Conservation (phyloP, 2,329 filamentous ascomycete species). For the Hirsutella thompsonii region DNA sequence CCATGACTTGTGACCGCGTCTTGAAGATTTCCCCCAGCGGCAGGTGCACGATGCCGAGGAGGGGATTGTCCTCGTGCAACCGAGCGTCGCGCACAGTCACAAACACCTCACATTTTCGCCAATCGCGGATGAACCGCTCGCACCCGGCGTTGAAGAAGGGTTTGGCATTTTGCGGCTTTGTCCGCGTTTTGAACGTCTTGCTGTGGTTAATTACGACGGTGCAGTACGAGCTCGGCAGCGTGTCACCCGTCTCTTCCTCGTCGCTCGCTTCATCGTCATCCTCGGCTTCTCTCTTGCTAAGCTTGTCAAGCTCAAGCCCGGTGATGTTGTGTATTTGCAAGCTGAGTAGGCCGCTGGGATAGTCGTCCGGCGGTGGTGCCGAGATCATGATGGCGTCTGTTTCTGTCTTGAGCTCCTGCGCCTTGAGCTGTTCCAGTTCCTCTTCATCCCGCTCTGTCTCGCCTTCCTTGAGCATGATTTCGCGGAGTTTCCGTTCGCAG, state of each 20-base stretch:
- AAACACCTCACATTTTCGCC: slow-evolving; percentile 53
- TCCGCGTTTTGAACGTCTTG: slow-evolving; percentile 56
- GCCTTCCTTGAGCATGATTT: slow-evolving; percentile 35
- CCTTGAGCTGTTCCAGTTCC: slow-evolving; percentile 55
- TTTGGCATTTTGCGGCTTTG: slow-evolving; percentile 66
- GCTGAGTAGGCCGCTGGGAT: slow-evolving; percentile 53
- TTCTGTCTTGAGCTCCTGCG: slow-evolving; percentile 48
- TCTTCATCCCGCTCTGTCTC: slow-evolving; percentile 38
- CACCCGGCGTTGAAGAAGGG: slow-evolving; percentile 70
- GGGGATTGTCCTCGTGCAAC: slow-evolving; percentile 54
- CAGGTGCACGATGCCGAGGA: slow-evolving; percentile 59
- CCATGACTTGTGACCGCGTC: slow-evolving; percentile 50
- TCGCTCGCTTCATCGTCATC: slow-evolving; percentile 33
- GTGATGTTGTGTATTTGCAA: slow-evolving; percentile 64
- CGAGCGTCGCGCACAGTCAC: slow-evolving; percentile 54
- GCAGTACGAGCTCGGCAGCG: slow-evolving; percentile 58
- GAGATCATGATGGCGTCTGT: slow-evolving; percentile 55
- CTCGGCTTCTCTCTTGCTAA: slow-evolving; percentile 40
- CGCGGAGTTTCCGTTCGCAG: slow-evolving; percentile 51
- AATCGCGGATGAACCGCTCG: slow-evolving; percentile 59
- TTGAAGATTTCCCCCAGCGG: slow-evolving; percentile 49
- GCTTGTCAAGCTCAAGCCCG: slow-evolving; percentile 47
- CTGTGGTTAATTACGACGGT: slow-evolving; percentile 62
- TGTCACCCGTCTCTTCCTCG: slow-evolving; percentile 49
- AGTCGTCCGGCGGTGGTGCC: slow-evolving; percentile 48